Percentiles rank a stretch among this genome's conserved stretches.
phyloP scores from a whole-genome alignment of 2,329 filamentous ascomycete genomes.

The Cercospora citrullina region DNA sequence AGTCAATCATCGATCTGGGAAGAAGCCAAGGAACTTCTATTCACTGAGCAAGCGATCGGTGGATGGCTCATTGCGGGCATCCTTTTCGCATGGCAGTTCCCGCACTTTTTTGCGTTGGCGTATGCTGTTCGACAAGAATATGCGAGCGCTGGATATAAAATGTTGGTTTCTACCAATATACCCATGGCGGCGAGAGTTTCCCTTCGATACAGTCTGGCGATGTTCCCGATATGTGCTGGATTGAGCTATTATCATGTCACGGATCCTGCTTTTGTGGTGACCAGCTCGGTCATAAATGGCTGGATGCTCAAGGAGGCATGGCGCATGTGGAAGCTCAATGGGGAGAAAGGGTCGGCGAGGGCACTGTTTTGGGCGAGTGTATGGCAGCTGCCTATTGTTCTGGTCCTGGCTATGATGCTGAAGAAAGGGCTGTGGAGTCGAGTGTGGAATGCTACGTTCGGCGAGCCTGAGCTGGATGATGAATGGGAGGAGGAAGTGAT shows the following conservation, averaged over 20 bases:
- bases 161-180: constrained; percentile 86
- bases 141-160: constrained; percentile 64
- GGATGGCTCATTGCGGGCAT: constrained; percentile 86
- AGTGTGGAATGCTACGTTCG: constrained; percentile 67
- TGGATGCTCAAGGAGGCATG: constrained; percentile 83
- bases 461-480: constrained; percentile 57
- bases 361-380: constrained; percentile 96
- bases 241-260: constrained; percentile 80
- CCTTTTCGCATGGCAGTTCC: constrained; percentile 95
- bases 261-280: constrained; percentile 78
- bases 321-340: constrained; percentile 76
- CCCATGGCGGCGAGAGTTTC: constrained; percentile 83
- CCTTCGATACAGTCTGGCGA: constrained; percentile 78
- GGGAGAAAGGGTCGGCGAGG: constrained; percentile 75
- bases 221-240: constrained; percentile 81
- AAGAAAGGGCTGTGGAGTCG: constrained; percentile 91
- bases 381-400: constrained; percentile 87
- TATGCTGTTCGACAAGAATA: constrained; percentile 91
- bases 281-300: constrained; percentile 76
- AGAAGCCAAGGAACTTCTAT: constrained; percentile 39
- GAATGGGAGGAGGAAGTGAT: constrained; percentile 55
- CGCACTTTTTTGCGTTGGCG: constrained; percentile 93
- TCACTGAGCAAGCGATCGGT: constrained; percentile 52
- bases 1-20: constrained; percentile 28
- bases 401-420: constrained; percentile 86